Evolutionary conservation across 148 eudicot genomes (phyloP).

Genomic region (Limonium bicolor): DNA sequence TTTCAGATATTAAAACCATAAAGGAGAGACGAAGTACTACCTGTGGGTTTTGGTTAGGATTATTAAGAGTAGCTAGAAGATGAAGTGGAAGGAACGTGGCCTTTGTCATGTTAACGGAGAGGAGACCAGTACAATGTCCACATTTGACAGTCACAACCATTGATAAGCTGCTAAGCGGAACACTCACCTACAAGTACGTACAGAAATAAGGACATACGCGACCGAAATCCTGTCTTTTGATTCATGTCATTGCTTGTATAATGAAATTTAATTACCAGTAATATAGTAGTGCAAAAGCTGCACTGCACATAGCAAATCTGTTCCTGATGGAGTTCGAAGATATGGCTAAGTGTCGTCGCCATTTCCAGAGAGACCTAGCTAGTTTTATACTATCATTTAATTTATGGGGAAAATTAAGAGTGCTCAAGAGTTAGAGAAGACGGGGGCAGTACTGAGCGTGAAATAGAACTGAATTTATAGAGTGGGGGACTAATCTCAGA

Average conservation of each 20-base stretch:
- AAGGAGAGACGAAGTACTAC: neutral
- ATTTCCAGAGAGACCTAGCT: too few species aligned
- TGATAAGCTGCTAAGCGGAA: slow-evolving; percentile 59
- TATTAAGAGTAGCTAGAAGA: slow-evolving; percentile 31
- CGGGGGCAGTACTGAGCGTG: too few species aligned
- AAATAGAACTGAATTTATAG: too few species aligned
- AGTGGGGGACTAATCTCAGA: too few species aligned
- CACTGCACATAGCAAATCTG: slow-evolving; percentile 90
- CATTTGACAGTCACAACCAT: slow-evolving; percentile 80
- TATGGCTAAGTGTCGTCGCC: slow-evolving; percentile 18
- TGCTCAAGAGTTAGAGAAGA: too few species aligned
- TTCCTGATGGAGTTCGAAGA: slow-evolving; percentile 42
- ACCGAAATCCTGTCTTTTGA: too few species aligned
- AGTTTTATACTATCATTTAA: too few species aligned
- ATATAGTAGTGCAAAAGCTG: slow-evolving; percentile 62
- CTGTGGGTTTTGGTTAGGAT: slow-evolving; percentile 17
- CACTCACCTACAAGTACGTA: slow-evolving; percentile 47
- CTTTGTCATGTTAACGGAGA: slow-evolving; percentile 74
- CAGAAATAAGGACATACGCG: too few species aligned
- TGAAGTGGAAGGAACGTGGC: slow-evolving; percentile 60
- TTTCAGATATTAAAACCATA: too few species aligned
- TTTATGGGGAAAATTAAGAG: too few species aligned
- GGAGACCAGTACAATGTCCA: slow-evolving; percentile 67
- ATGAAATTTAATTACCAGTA: slow-evolving; percentile 52
- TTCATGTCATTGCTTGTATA: too few species aligned